Conservation (phyloP, 2,329 filamentous ascomycete species). For the Neurospora sp. region DNA sequence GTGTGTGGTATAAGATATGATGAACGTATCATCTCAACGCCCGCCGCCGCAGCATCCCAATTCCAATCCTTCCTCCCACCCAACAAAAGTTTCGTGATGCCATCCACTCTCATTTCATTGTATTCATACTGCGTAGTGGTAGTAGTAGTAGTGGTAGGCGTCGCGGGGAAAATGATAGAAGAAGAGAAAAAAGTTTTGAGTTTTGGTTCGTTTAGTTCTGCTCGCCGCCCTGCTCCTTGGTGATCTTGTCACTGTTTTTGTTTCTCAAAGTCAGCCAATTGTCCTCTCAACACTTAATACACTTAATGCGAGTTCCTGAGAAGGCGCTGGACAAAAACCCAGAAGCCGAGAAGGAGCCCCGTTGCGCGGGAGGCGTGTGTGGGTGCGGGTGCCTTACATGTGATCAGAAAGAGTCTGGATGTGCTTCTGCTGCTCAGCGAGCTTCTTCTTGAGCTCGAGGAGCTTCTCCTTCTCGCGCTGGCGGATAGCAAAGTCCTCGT, state of each 20-base stretch:
- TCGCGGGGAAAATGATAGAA: not conserved
- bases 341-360: too few relatives aligned
- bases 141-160: not conserved
- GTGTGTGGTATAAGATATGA: too few relatives aligned
- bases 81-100: too few relatives aligned
- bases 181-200: not conserved
- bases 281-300: too few relatives aligned
- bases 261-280: too few relatives aligned
- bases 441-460: conserved; percentile 59
- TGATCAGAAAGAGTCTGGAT: conserved; percentile 76
- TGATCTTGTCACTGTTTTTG: conserved; percentile 59
- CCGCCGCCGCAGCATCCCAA: too few relatives aligned
- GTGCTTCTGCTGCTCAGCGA: conserved; percentile 70
- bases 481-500: conserved; percentile 75
- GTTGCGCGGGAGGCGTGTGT: too few relatives aligned
- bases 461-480: conserved; percentile 90
- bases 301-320: too few relatives aligned
- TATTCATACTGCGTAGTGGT: not conserved
- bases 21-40: too few relatives aligned
- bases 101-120: not conserved
- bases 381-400: conserved; percentile 47
- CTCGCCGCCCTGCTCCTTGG: conserved; percentile 61
- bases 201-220: conserved; percentile 35
- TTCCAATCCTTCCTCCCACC: too few relatives aligned
- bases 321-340: too few relatives aligned